A percentile compares a stretch with the other conserved stretches of the same genome.
Evolutionary conservation across 805 yeast species (phyloP).

Genomic region (Myxozyma nipponensis): DNA sequence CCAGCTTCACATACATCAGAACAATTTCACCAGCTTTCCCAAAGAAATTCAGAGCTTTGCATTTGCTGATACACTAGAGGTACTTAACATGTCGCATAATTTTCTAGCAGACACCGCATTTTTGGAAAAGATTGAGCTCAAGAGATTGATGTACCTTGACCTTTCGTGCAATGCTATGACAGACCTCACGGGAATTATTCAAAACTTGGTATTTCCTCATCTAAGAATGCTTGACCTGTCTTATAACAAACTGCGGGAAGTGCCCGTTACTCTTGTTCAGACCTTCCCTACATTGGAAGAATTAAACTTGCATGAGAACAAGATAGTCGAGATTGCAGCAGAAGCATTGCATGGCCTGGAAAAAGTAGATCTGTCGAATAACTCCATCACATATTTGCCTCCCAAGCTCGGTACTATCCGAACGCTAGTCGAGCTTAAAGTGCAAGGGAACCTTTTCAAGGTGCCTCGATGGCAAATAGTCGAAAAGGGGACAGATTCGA

Average conservation of each 20-base stretch:
- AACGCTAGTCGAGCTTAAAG: slow-evolving; percentile 21
- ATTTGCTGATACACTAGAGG: slow-evolving; percentile 15
- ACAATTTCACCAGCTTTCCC: slow-evolving; percentile 16
- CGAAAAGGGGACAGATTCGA: slow-evolving; percentile 26
- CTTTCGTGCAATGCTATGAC: slow-evolving; percentile 17
- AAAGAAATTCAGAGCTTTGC: slow-evolving; percentile 13
- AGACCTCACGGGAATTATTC: slow-evolving; percentile 8
- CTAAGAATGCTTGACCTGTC: slow-evolving; percentile 17
- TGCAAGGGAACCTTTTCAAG: slow-evolving; percentile 23
- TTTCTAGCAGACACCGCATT: slow-evolving; percentile 18
- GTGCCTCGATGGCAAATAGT: slow-evolving; percentile 24
- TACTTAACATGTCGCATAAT: slow-evolving; percentile 21
- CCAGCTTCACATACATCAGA: slow-evolving; percentile 13
- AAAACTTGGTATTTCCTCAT: slow-evolving; percentile 14
- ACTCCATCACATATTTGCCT: slow-evolving; percentile 21
- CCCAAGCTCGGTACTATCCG: slow-evolving; percentile 21
- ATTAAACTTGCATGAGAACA: slow-evolving; percentile 23
- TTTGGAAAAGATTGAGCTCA: slow-evolving; percentile 7
- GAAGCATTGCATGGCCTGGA: slow-evolving; percentile 19
- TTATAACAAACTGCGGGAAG: slow-evolving; percentile 18
- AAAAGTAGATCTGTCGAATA: slow-evolving; percentile 23
- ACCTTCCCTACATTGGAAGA: slow-evolving; percentile 22
- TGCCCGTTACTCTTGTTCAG: slow-evolving; percentile 16
- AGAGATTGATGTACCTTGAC: slow-evolving; percentile 8
- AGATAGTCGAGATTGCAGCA: slow-evolving; percentile 14